Conservation (phyloP, 2,329 filamentous ascomycete genomes). For the Fusarium agapanthi region DNA sequence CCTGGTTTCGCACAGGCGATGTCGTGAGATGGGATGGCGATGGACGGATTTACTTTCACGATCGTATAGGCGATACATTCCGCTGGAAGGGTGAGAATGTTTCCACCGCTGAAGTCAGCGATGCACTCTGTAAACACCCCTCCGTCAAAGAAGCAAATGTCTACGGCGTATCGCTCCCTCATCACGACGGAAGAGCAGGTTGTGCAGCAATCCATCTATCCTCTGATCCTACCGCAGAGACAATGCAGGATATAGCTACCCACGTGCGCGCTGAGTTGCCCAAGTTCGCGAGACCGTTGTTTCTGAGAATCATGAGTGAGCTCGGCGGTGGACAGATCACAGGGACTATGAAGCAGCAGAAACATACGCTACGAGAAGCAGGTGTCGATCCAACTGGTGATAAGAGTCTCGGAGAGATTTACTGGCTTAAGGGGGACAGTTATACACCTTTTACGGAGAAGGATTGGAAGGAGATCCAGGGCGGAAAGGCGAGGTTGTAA, state of each 20-base stretch:
- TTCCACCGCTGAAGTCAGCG: slow-evolving; percentile 82
- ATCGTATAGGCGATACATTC: slow-evolving; percentile 82
- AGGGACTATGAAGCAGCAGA: slow-evolving; percentile 91
- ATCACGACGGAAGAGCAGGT: slow-evolving; percentile 85
- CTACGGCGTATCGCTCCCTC: slow-evolving; percentile 81
- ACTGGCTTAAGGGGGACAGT: slow-evolving; percentile 70
- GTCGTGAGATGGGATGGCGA: slow-evolving; percentile 75
- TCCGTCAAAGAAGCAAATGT: slow-evolving; percentile 82
- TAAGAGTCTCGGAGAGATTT: slow-evolving; percentile 62
- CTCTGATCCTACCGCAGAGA: slow-evolving; percentile 51
- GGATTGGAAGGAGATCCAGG: slow-evolving; percentile 75
- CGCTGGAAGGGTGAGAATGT: slow-evolving; percentile 88
- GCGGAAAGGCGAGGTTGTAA: slow-evolving; percentile 75
- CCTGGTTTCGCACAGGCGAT: slow-evolving; percentile 87
- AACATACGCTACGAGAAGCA: slow-evolving; percentile 74
- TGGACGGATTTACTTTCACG: slow-evolving; percentile 80
- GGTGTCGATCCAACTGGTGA: slow-evolving; percentile 70
- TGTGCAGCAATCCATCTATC: slow-evolving; percentile 76
- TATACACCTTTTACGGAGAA: slow-evolving; percentile 73
- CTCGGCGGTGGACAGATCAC: slow-evolving; percentile 69
- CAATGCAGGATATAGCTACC: slow-evolving; percentile 67
- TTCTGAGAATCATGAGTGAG: slow-evolving; percentile 72
- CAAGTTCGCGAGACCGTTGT: slow-evolving; percentile 79
- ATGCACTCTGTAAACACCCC: slow-evolving; percentile 73
- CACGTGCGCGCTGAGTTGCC: slow-evolving; percentile 70